Conservation (phyloP, 148 eudicot genomes). For the Beta vulgaris region DNA sequence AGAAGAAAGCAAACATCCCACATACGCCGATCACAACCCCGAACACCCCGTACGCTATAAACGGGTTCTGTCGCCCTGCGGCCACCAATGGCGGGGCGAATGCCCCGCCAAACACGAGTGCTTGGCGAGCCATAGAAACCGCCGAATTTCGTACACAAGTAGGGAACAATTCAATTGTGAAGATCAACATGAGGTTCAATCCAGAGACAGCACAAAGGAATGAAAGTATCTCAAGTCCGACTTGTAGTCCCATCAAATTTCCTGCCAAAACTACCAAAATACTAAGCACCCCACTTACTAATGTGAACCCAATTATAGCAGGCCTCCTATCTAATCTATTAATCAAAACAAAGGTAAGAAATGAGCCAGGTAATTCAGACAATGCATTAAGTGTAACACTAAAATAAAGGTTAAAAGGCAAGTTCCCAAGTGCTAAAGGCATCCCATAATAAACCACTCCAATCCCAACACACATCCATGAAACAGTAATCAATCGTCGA, state of each 20-base stretch:
- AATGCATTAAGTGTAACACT: slow-evolving; percentile 54
- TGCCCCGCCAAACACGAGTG: slow-evolving; percentile 51
- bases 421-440: slow-evolving; percentile 55
- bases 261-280: slow-evolving; percentile 33
- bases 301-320: slow-evolving; percentile 30
- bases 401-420: slow-evolving; percentile 51
- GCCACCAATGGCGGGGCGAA: slow-evolving; percentile 60
- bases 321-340: slow-evolving; percentile 35
- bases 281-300: slow-evolving; percentile 47
- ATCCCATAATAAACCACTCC: slow-evolving; percentile 70
- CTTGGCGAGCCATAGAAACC: slow-evolving; percentile 59
- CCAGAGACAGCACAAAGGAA: slow-evolving; percentile 51
- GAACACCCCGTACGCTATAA: slow-evolving; percentile 52
- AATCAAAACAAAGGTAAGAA: slow-evolving; percentile 36
- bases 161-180: slow-evolving; percentile 67
- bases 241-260: slow-evolving; percentile 27
- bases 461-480: slow-evolving; percentile 45
- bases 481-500: slow-evolving; percentile 32
- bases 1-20: slow-evolving; percentile 34
- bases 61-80: slow-evolving; percentile 34
- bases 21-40: slow-evolving; percentile 45
- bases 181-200: slow-evolving; percentile 46
- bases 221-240: slow-evolving; percentile 44
- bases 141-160: slow-evolving; percentile 79
- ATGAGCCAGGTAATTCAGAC: slow-evolving; percentile 51